These are phyloP conservation scores for Populus pruinosa DNA, from an alignment of 345 rosid genomes.

Conservation along the genomic window DNA sequence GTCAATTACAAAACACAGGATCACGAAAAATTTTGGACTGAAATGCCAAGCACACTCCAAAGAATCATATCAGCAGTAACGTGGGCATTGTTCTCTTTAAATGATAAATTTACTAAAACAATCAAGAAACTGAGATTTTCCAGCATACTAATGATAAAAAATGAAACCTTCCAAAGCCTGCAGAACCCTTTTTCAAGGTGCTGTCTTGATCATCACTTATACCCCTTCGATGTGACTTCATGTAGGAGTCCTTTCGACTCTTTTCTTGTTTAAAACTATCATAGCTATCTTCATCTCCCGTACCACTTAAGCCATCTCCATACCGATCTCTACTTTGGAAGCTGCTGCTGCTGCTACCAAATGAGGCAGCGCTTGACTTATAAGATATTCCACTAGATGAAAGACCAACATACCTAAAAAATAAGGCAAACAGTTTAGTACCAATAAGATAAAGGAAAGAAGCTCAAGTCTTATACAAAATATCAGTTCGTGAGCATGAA, in stretches of 20 bases:
- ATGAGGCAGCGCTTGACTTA: conserved; percentile 66
- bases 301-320: conserved; percentile 39
- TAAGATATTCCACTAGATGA: conserved; percentile 76
- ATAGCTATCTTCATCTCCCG: conserved; percentile 50
- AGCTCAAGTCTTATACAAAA: conserved; percentile 3
- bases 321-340: conserved; percentile 48
- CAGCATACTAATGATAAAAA: conserved; percentile 7
- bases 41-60: too few relatives aligned
- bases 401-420: conserved; percentile 78
- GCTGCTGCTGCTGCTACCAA: conserved; percentile 29
- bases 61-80: too few relatives aligned
- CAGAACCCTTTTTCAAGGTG: conserved; percentile 39
- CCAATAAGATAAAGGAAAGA: conserved; percentile 10
- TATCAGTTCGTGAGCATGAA: conserved; percentile 13
- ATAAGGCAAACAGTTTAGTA: neutral
- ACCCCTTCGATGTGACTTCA: conserved; percentile 45
- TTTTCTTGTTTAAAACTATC: conserved; percentile 45
- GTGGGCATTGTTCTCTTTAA: too few relatives aligned
- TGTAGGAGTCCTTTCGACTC: conserved; percentile 49
- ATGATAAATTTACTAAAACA: too few relatives aligned
- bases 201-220: conserved; percentile 41
- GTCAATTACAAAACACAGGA: too few relatives aligned
- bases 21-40: too few relatives aligned
- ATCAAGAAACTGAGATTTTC: neutral
- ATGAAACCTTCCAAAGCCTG: conserved; percentile 53